A percentile compares a stretch with the other conserved stretches of the same genome.
Conservation (phyloP, 2,329 filamentous ascomycete species). For the Pyrenochaeta sp. region DNA sequence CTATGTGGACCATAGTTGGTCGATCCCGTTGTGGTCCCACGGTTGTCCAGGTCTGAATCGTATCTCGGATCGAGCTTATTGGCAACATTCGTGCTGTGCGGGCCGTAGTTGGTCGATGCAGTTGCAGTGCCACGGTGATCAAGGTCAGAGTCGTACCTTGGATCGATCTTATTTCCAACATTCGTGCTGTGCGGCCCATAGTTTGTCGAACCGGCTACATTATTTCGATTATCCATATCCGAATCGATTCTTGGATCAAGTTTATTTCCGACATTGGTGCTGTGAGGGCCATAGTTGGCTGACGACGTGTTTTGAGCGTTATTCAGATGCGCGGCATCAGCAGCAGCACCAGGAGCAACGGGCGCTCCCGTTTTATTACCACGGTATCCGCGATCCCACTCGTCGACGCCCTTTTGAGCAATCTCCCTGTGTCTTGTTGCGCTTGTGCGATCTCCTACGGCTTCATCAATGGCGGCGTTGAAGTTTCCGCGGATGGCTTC, state of each 20-base stretch:
- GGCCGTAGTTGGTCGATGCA: conserved; percentile 39
- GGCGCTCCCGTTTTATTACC: conserved; percentile 41
- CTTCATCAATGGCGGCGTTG: conserved; percentile 46
- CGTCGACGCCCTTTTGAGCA: conserved; percentile 43
- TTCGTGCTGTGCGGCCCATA: conserved; percentile 40
- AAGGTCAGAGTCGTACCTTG: conserved; percentile 32
- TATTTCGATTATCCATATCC: conserved; percentile 30
- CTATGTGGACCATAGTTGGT: conserved; percentile 44
- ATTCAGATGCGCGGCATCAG: conserved; percentile 34
- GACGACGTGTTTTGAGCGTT: conserved; percentile 30
- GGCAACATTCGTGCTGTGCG: conserved; percentile 40
- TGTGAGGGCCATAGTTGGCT: conserved; percentile 44
- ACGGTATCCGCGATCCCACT: conserved; percentile 46
- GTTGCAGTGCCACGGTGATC: conserved; percentile 28
- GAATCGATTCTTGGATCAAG: conserved; percentile 43
- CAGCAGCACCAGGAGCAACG: conserved; percentile 34
- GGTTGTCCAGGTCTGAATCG: conserved; percentile 30
- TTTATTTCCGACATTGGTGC: conserved; percentile 44
- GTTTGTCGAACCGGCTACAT: conserved; percentile 30
- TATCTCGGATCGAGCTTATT: conserved; percentile 46
- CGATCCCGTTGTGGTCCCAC: conserved; percentile 12
- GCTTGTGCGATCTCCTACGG: conserved; percentile 38
- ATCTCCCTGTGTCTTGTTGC: conserved; percentile 43
- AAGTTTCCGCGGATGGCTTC: conserved; percentile 51
- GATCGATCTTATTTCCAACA: conserved; percentile 40